Conservation (phyloP, 2,329 filamentous ascomycete species). For the Mollisiaceae sp. region DNA sequence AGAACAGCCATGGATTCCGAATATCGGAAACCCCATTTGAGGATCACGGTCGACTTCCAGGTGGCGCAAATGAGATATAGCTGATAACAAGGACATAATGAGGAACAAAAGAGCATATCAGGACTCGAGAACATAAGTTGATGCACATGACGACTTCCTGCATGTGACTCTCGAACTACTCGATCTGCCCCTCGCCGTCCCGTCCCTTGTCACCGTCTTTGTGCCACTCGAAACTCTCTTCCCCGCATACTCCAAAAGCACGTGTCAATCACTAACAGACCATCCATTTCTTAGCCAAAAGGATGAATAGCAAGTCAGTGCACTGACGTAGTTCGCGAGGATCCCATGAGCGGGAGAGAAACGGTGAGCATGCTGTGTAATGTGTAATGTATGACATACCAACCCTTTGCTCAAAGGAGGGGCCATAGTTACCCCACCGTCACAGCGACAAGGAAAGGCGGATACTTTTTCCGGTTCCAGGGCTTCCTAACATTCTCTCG, state of each 20-base stretch:
- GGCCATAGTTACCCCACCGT: neutral
- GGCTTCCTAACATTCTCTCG: neutral
- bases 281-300: neutral
- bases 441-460: neutral
- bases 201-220: neutral
- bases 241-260: neutral
- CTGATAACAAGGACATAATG: neutral
- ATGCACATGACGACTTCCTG: neutral
- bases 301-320: neutral
- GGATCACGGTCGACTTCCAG: neutral
- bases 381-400: slow-evolving; percentile 8
- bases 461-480: slow-evolving; percentile 11
- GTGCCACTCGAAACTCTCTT: neutral
- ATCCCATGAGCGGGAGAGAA: neutral
- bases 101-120: neutral
- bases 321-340: slow-evolving; percentile 9
- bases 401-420: neutral
- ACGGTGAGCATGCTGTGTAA: slow-evolving; percentile 2
- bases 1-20: neutral
- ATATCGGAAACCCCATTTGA: neutral
- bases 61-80: neutral
- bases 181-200: neutral
- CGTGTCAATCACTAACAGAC: neutral
- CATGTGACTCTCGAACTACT: neutral
- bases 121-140: neutral